Evolutionary conservation across 305 asterid genomes (phyloP), one percentile per base, ranked within the genome.

Genomic region (Euphrasia arctica): DNA sequence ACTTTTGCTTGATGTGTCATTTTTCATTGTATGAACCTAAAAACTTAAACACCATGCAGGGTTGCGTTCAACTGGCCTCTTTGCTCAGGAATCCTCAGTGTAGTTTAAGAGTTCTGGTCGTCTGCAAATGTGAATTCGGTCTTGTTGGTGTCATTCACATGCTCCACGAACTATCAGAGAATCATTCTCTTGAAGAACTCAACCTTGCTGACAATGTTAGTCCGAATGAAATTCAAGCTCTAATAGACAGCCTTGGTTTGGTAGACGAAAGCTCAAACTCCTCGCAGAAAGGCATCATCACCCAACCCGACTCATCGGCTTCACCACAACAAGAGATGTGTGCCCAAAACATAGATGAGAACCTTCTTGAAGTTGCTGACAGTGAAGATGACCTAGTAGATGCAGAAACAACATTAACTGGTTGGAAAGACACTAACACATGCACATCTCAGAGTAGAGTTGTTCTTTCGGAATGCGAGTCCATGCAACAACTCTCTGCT

Each of bases 41-140:
- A 60, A 62, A 27, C 59, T 58, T 60, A 65, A 68, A 69, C 70
- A 18, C 49, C 56, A 67, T 75, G 43, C 93, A 93, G 97, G 96
- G 99, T 72, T 78, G 84, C 77, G 64, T 29, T 41, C 92, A 80
- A 75, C 73, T 93, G 82, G 83, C 86, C n/a, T 84, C 87, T 50
- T 75, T 87, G 59, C 87, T 88, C 66, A 50, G 72, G 65, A 81
- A 77, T 69, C 83, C 89, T 10, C 77, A 68, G 34, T 83, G 89
- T 58, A 78, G 88, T 68, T 71, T 93, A 52, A 80, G 81, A 71
- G 83, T 80, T 71, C 67, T 93, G 73, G 83, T 72, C 12, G 61
- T 88, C 68, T 12, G 67, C 82, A 90, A 93, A 71, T 93, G 99
- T 42, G 76, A 83, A 66, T 87, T 93, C 56, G 81, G 96, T 32